These are phyloP conservation scores for Raffaelea albimanens DNA, from an alignment of 2,329 filamentous ascomycete genomes.

Conservation along the genomic window DNA sequence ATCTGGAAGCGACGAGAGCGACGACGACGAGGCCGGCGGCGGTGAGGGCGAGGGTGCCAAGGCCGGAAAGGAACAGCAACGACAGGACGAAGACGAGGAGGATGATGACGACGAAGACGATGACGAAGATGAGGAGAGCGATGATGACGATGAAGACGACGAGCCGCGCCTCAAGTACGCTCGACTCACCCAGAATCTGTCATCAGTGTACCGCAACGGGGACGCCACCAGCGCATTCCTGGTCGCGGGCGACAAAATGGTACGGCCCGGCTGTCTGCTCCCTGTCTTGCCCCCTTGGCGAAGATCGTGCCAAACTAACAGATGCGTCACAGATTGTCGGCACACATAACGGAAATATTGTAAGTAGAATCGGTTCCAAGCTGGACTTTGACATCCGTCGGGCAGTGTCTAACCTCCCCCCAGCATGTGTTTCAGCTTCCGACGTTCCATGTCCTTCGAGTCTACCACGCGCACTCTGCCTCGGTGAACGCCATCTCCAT, in stretches of 20 bases:
- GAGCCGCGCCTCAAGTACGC: constrained; percentile 92
- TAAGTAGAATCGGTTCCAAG: too few species aligned
- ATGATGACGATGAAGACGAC: constrained; percentile 79
- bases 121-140: constrained; percentile 56
- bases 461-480: constrained; percentile 87
- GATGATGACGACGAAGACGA: constrained; percentile 37
- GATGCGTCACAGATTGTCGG: constrained; percentile 60
- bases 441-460: constrained; percentile 67
- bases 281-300: constrained; percentile 3
- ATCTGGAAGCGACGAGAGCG: constrained; percentile 13
- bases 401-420: constrained; percentile 1
- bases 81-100: constrained; percentile 16
- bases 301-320: neutral
- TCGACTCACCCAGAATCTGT: constrained; percentile 71
- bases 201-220: constrained; percentile 79
- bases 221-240: constrained; percentile 89
- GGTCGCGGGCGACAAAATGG: constrained; percentile 94
- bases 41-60: constrained; percentile 18
- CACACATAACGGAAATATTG: constrained; percentile 94
- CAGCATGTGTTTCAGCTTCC: constrained; percentile 83
- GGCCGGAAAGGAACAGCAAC: constrained; percentile 13
- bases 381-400: too few species aligned
- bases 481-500: constrained; percentile 85
- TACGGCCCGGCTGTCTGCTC: constrained; percentile 21
- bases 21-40: constrained; percentile 12